A percentile compares a stretch with the other conserved stretches of the same genome.
phyloP scores from a whole-genome alignment of 2,329 filamentous ascomycete species.

The Drechslerella coelobrocha region DNA sequence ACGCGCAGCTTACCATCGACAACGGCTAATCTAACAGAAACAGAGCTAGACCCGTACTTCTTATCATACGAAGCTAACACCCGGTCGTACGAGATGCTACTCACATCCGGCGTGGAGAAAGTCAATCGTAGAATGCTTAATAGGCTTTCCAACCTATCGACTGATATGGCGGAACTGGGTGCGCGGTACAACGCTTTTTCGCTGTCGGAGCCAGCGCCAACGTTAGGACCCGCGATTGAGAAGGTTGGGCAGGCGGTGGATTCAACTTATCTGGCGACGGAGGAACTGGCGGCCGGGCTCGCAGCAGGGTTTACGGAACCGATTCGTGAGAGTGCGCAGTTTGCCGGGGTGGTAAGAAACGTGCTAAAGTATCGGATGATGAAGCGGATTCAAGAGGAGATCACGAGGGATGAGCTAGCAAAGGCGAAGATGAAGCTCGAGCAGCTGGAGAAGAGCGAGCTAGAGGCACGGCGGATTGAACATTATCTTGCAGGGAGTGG shows the following conservation, averaged over 20 bases:
- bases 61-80: conserved; percentile 90
- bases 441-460: conserved; percentile 89
- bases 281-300: conserved; percentile 85
- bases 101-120: conserved; percentile 95
- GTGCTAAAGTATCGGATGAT: conserved; percentile 88
- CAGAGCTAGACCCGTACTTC: conserved; percentile 95
- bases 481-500: conserved; percentile 75
- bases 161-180: conserved; percentile 89
- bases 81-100: conserved; percentile 83
- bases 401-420: conserved; percentile 89
- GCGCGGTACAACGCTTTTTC: conserved; percentile 98
- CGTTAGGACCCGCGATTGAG: conserved; percentile 90
- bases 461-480: conserved; percentile 90
- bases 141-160: conserved; percentile 80
- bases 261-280: conserved; percentile 92
- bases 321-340: conserved; percentile 97
- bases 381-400: conserved; percentile 95
- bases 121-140: conserved; percentile 88
- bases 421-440: conserved; percentile 85
- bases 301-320: conserved; percentile 95
- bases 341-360: conserved; percentile 88
- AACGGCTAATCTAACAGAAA: conserved; percentile 76
- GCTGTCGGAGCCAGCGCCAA: conserved; percentile 80
- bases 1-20: conserved; percentile 84
- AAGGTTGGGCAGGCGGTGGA: conserved; percentile 93